Evolutionary conservation across 192 early-diverging fungal species (phyloP), one percentile per base, ranked within the genome.

Genomic region (Backusella tuberculispora): DNA sequence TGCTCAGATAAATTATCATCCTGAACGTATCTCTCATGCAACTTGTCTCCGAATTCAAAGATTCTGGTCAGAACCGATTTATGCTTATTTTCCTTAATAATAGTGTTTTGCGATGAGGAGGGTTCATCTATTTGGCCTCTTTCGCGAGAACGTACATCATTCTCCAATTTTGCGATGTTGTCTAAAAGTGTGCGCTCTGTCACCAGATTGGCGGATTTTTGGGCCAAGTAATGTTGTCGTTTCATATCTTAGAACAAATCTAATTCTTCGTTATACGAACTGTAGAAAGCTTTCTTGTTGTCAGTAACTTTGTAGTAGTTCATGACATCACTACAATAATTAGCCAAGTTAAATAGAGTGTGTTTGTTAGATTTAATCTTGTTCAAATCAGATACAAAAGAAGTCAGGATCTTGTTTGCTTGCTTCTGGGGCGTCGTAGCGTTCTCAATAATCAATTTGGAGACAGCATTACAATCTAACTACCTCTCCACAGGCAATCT

Each of bases 391-490:
- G 63, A 64, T 38, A 64, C 3, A 64, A 64, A 64, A 34, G 63
- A 56, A 34, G 63, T 37, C 63, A 64, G 10, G 63, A 34, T 34
- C 29, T 38, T 64, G 29, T 64, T 64, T 34, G 63, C 63, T 64
- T 64, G 63, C 29, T 64, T 64, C 29, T 64, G 63, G 14, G 63
- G 63, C 29, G 63, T 34, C 21, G 63, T 64, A 34, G 63, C 63
- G 63, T 37, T 64, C 29, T 64, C 63, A 64, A 64, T 64, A 34
- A 64, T 64, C 29, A 64, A 64, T 64, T 64, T 64, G 26, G 29
- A 64, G 63, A 64, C 29, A 64, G 29, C 63, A 34, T 64, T 64
- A 34, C 63, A 24, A 64, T 64, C 63, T 64, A 64, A 64, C 63
- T 13, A 64, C 63, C 14, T 64, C 29, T 64, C 63, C 63, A 64